Evolutionary conservation across 2,329 filamentous ascomycete species (phyloP).

Genomic region (Fulvia fulva): DNA sequence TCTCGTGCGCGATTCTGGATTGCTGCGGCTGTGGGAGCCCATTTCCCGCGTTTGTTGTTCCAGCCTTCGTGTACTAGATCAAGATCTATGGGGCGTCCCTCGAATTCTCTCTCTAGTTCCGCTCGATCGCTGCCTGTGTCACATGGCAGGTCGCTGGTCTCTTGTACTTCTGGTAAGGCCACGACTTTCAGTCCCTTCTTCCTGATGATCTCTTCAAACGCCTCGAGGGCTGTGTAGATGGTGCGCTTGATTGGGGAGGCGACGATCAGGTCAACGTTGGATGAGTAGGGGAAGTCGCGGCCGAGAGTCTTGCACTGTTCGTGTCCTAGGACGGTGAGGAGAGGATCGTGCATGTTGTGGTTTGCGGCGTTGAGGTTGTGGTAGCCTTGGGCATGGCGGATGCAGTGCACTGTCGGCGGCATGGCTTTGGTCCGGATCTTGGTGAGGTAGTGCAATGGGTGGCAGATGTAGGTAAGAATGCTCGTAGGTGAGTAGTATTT

Average conservation of each 20-base stretch:
- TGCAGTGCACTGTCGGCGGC: conserved; percentile 53
- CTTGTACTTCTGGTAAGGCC: conserved; percentile 72
- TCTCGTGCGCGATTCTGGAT: conserved; percentile 59
- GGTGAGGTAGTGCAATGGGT: not conserved
- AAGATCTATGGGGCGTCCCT: conserved; percentile 59
- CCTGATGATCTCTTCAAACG: conserved; percentile 58
- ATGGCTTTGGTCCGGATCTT: conserved; percentile 18
- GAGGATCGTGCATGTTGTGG: conserved; percentile 70
- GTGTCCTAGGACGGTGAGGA: conserved; percentile 71
- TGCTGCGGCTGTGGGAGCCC: conserved; percentile 46
- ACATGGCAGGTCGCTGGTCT: conserved; percentile 69
- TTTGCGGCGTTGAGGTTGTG: conserved; percentile 74
- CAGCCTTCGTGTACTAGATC: conserved; percentile 58
- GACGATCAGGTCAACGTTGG: conserved; percentile 64
- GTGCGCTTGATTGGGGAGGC: conserved; percentile 79
- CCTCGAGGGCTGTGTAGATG: conserved; percentile 68
- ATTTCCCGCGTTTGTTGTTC: conserved; percentile 61
- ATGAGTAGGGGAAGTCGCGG: conserved; percentile 60
- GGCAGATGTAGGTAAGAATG: not conserved
- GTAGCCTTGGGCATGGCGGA: conserved; percentile 69
- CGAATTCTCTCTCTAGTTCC: conserved; percentile 59
- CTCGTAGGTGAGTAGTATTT: not conserved
- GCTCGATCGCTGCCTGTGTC: conserved; percentile 64
- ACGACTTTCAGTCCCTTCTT: conserved; percentile 51
- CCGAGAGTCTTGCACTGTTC: conserved; percentile 67